Evolutionary conservation across 202 grass and related monocot genomes (phyloP), one percentile per base, ranked within the genome.

Genomic region (Panicum hallii): DNA sequence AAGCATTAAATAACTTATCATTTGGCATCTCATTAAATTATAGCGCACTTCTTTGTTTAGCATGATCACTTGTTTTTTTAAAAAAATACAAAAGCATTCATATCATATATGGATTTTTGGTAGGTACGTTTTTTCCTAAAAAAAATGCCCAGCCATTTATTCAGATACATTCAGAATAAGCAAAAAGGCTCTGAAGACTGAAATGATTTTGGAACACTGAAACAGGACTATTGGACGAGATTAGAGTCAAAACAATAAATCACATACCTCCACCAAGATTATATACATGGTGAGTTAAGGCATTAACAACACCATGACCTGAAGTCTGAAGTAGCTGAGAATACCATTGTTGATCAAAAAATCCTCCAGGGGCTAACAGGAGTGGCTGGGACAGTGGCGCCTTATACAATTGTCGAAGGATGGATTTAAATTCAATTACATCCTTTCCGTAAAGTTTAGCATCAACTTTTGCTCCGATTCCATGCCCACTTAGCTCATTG

Each of bases 341-440:
- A 81, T 94, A 99, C 97, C 97, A 99, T 52, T 90, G 91, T 68
- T 93, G 94, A 80, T 99, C 92, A 90, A 92, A 99, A 87, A 99
- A 97, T 74, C 97, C 97, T 88, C 97, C 97, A 12, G 97, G 97
- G 32, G 92, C 97, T 85, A 99, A 80, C 10, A 99, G 36, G 56
- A 90, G 75, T 81, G 97, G 93, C 26, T 94, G 88, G 50, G 89
- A 85, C 11, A 85, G 34, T 78, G 83, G 84, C 70, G 91, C 53
- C 65, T 84, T 89, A 58, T 97, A 99, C 73, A 99, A 82, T 67
- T 93, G 67, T 41, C 47, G 79, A 49, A 97, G 75, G 7, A 97
- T 86, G 48, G 88, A 86, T 97, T 87, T 97, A 69, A 99, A 90
- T 65, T 79, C 75, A 90, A 85, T 60, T 30, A 90, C 75, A 91